Percentiles rank a stretch among this genome's conserved stretches.
Evolutionary conservation across 306 rosid species (phyloP).

Genomic region (Cicer chorassanicum): DNA sequence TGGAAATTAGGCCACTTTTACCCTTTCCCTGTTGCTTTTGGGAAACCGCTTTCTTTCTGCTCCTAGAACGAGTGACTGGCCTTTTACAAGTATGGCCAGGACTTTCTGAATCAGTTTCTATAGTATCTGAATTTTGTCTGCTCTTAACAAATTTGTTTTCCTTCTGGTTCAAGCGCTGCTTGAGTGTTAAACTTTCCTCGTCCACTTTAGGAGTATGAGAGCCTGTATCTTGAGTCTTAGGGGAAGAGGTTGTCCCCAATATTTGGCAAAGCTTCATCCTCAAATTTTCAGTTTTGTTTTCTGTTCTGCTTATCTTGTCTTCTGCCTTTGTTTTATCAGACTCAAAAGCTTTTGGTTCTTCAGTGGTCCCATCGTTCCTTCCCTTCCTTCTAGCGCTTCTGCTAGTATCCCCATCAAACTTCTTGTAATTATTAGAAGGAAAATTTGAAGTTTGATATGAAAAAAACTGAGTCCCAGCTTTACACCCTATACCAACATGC

Average conservation of each 20-base stretch:
- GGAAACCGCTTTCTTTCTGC: slow-evolving; percentile 59
- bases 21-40: slow-evolving; percentile 47
- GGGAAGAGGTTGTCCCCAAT: slow-evolving; percentile 69
- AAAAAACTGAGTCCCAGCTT: slow-evolving; percentile 49
- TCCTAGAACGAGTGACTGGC: slow-evolving; percentile 71
- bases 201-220: slow-evolving; percentile 52
- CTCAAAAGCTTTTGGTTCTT: slow-evolving; percentile 49
- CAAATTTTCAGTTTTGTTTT: slow-evolving; percentile 69
- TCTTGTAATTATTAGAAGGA: slow-evolving; percentile 52
- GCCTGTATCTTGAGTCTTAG: slow-evolving; percentile 52
- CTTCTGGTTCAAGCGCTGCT: slow-evolving; percentile 53
- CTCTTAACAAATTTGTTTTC: slow-evolving; percentile 49
- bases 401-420: slow-evolving; percentile 44
- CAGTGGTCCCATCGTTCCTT: slow-evolving; percentile 49
- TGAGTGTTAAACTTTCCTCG: slow-evolving; percentile 46
- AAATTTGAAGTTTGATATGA: slow-evolving; percentile 52
- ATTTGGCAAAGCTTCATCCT: slow-evolving; percentile 87
- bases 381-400: slow-evolving; percentile 54
- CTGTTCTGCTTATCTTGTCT: slow-evolving; percentile 56
- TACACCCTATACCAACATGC: slow-evolving; percentile 51
- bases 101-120: slow-evolving; percentile 89
- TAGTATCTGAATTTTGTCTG: slow-evolving; percentile 77
- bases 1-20: slow-evolving; percentile 50
- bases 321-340: slow-evolving; percentile 50
- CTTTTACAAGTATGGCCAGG: slow-evolving; percentile 54